Conservation (phyloP, 371 early-diverging fungal genomes). For the Chytridiales sp. region DNA sequence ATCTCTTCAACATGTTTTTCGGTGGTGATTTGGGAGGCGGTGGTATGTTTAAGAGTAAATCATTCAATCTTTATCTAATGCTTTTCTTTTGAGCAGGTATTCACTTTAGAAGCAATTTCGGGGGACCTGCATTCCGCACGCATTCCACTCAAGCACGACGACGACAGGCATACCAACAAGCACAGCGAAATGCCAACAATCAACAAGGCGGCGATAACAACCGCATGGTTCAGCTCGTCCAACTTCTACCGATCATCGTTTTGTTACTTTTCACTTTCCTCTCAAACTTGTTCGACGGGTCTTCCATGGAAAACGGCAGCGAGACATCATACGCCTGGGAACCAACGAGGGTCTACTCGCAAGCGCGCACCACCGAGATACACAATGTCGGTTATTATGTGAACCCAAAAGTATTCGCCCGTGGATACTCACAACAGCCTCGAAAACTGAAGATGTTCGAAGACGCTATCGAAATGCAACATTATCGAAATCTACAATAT, state of each 20-base stretch:
- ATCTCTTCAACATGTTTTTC: slow-evolving; percentile 94
- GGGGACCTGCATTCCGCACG: slow-evolving; percentile 28
- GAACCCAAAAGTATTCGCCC: slow-evolving; percentile 8
- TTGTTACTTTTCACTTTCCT: slow-evolving; percentile 54
- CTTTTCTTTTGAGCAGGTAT: slow-evolving; percentile 16
- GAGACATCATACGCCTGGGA: slow-evolving; percentile 19
- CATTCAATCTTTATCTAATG: not conserved
- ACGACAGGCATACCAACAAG: slow-evolving; percentile 27
- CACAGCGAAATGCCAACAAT: slow-evolving; percentile 14
- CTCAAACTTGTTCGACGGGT: slow-evolving; percentile 11
- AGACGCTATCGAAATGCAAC: slow-evolving; percentile 7
- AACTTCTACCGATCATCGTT: slow-evolving; percentile 57
- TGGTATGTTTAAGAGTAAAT: not conserved
- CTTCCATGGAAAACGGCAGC: slow-evolving; percentile 26
- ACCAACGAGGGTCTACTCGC: slow-evolving; percentile 2
- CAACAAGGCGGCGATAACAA: not conserved
- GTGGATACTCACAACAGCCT: not conserved
- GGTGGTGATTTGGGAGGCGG: slow-evolving; percentile 32
- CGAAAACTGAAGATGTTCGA: not conserved
- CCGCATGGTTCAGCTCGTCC: slow-evolving; percentile 27
- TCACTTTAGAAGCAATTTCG: slow-evolving; percentile 38
- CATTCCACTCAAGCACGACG: slow-evolving; percentile 20
- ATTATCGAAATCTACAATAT: slow-evolving; percentile 12
- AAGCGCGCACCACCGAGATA: not conserved
- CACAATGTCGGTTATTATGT: slow-evolving; percentile 13